phyloP scores from a whole-genome alignment of 2,329 filamentous ascomycete species.

The Hypoxylon sp. region DNA sequence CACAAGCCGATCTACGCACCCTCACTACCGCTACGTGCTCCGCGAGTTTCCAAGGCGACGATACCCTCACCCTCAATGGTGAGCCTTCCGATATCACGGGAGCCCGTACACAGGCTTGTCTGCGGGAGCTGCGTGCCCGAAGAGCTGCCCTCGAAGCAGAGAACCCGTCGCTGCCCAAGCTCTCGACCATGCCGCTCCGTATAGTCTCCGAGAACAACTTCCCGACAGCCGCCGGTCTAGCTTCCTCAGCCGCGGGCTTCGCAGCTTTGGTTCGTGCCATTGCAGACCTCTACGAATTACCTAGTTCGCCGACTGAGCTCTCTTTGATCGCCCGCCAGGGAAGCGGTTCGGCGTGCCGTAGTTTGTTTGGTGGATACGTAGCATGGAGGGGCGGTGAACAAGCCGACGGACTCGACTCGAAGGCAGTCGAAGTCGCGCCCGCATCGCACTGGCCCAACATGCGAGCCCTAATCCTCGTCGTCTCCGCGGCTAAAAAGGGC shows the following conservation, averaged over 20 bases:
- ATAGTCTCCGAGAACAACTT: conserved; percentile 99
- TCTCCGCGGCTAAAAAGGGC: conserved; percentile 94
- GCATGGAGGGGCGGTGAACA: conserved; percentile 88
- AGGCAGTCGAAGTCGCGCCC: conserved; percentile 89
- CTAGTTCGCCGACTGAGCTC: conserved; percentile 84
- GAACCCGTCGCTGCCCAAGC: conserved; percentile 82
- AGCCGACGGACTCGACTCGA: conserved; percentile 86
- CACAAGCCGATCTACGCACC: conserved; percentile 92
- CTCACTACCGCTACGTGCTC: conserved; percentile 97
- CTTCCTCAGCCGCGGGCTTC: conserved; percentile 78
- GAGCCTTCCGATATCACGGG: conserved; percentile 86
- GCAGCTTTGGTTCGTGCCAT: conserved; percentile 85
- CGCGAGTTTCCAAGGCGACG: conserved; percentile 72
- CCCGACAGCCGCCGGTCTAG: conserved; percentile 93
- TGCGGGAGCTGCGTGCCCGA: conserved; percentile 85
- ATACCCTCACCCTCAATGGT: conserved; percentile 88
- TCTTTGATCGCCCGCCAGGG: conserved; percentile 93
- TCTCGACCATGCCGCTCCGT: conserved; percentile 82
- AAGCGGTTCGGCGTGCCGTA: conserved; percentile 93
- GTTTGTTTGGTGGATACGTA: conserved; percentile 94
- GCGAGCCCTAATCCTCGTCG: conserved; percentile 92
- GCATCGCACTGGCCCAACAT: conserved; percentile 95
- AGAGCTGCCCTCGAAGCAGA: conserved; percentile 81
- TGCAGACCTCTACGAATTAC: conserved; percentile 90
- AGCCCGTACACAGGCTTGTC: conserved; percentile 93